Evolutionary conservation across 352 stramenopile genomes (phyloP).

Genomic region (Globisporangium heterothallicum): DNA sequence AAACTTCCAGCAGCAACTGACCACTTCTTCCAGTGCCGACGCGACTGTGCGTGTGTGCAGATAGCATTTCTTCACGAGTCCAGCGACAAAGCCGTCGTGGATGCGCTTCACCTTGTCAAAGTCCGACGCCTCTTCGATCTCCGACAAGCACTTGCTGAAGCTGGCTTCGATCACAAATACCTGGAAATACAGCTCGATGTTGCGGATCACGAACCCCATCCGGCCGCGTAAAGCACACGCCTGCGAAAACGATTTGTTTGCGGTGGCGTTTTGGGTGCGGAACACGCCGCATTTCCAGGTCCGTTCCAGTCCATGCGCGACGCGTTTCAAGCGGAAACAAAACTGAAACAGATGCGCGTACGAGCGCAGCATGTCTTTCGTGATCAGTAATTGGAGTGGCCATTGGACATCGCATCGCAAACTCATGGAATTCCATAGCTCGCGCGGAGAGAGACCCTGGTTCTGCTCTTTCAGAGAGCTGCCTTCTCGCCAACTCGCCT

Average conservation of each 20-base stretch:
- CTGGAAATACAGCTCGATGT: slow-evolving; percentile 70
- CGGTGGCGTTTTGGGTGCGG: slow-evolving; percentile 20
- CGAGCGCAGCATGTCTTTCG: slow-evolving; percentile 39
- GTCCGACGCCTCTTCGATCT: slow-evolving; percentile 44
- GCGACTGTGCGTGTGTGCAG: slow-evolving; percentile 60
- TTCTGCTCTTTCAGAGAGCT: slow-evolving; percentile 29
- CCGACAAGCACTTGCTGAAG: slow-evolving; percentile 46
- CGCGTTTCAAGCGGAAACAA: slow-evolving; percentile 71
- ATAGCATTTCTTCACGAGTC: slow-evolving; percentile 62
- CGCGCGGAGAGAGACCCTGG: slow-evolving; percentile 30
- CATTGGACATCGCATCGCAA: slow-evolving; percentile 50
- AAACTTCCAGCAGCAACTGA: slow-evolving; percentile 66
- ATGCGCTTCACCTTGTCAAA: slow-evolving; percentile 68
- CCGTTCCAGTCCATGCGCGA: slow-evolving; percentile 55
- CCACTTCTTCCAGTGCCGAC: slow-evolving; percentile 50
- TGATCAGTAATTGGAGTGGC: slow-evolving; percentile 66
- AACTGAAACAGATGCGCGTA: slow-evolving; percentile 80
- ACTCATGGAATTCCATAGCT: slow-evolving; percentile 53
- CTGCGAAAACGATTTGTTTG: slow-evolving; percentile 4
- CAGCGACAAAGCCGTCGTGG: slow-evolving; percentile 66
- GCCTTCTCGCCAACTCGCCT: slow-evolving; percentile 22
- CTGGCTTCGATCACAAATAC: slow-evolving; percentile 70
- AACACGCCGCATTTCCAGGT: slow-evolving; percentile 52
- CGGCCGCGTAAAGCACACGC: slow-evolving; percentile 41
- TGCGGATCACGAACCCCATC: slow-evolving; percentile 76